Evolutionary conservation across 768 basidiomycete species (phyloP).

Genomic region (Astraeus odoratus): DNA sequence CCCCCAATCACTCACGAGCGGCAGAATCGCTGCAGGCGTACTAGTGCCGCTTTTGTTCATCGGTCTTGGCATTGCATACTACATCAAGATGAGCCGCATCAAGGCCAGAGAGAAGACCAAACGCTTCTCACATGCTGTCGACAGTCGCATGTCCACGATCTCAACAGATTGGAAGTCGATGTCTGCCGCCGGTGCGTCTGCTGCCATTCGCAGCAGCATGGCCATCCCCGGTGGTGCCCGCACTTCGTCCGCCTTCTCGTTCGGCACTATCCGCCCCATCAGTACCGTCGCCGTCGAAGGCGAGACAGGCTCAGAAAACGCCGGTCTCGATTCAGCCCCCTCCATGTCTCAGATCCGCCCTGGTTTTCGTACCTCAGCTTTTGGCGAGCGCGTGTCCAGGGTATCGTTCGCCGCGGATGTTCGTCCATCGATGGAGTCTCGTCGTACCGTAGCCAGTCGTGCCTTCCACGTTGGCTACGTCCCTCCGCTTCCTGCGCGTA

Average conservation of each 20-base stretch:
- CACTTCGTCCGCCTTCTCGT: constrained; percentile 44
- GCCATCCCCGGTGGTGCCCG: constrained; percentile 38
- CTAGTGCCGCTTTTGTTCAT: constrained; percentile 59
- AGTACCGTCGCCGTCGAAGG: constrained; percentile 41
- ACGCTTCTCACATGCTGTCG: constrained; percentile 59
- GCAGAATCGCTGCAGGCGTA: constrained; percentile 59
- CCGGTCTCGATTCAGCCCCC: constrained; percentile 32
- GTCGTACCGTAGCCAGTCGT: constrained; percentile 37
- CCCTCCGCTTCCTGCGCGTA: constrained; percentile 35
- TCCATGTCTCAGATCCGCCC: constrained; percentile 44
- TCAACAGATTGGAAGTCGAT: constrained; percentile 73
- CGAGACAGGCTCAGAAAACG: constrained; percentile 27
- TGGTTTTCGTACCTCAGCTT: constrained; percentile 44
- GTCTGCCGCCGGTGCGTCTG: constrained; percentile 60
- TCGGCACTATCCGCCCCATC: constrained; percentile 47
- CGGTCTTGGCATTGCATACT: constrained; percentile 35
- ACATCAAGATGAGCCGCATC: constrained; percentile 48
- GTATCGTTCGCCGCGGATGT: constrained; percentile 67
- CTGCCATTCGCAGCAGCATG: constrained; percentile 66
- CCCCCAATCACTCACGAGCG: constrained; percentile 34
- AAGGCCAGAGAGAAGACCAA: constrained; percentile 45
- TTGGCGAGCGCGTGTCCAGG: constrained; percentile 46
- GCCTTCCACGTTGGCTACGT: constrained; percentile 34
- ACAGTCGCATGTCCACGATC: constrained; percentile 81
- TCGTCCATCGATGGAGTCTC: constrained; percentile 39